These are phyloP conservation scores for Solanum clarkiae DNA, from an alignment of 257 asterid genomes.

Conservation along the genomic window DNA sequence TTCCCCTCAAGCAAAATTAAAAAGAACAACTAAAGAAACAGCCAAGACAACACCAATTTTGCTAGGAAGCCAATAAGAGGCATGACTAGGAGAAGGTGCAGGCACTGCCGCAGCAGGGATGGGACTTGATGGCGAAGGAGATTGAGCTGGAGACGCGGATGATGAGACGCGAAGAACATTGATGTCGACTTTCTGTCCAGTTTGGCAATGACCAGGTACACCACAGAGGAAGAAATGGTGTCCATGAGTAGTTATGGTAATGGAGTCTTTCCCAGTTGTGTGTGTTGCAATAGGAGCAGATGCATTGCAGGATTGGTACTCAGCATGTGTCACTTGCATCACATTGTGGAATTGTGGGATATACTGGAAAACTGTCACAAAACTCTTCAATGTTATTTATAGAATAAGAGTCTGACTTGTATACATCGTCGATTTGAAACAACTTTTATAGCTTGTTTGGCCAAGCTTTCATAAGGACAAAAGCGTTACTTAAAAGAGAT, in stretches of 20 bases:
- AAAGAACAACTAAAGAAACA: constrained; percentile 6
- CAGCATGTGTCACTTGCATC: constrained; percentile 61
- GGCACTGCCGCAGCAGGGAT: constrained; percentile 27
- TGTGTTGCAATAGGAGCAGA: constrained; percentile 63
- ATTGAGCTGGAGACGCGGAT: constrained; percentile 23
- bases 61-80: constrained; percentile 3
- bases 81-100: constrained; percentile 43
- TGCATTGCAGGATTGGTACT: constrained; percentile 51
- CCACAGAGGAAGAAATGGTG: constrained; percentile 80
- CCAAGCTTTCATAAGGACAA: too few relatives aligned
- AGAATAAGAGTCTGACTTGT: background rate
- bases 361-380: constrained; percentile 45
- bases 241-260: constrained; percentile 39
- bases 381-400: background rate
- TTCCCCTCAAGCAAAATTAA: background rate
- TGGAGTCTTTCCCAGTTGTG: constrained; percentile 76
- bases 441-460: too few relatives aligned
- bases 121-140: constrained; percentile 14
- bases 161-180: constrained; percentile 32
- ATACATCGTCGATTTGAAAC: background rate
- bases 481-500: too few relatives aligned
- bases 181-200: constrained; percentile 79
- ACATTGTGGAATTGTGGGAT: constrained; percentile 79
- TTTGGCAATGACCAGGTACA: constrained; percentile 75
- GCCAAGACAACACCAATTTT: constrained; percentile 1